Conservation (phyloP, 2,329 filamentous ascomycete species). For the Neopestalotiopsis rosae region DNA sequence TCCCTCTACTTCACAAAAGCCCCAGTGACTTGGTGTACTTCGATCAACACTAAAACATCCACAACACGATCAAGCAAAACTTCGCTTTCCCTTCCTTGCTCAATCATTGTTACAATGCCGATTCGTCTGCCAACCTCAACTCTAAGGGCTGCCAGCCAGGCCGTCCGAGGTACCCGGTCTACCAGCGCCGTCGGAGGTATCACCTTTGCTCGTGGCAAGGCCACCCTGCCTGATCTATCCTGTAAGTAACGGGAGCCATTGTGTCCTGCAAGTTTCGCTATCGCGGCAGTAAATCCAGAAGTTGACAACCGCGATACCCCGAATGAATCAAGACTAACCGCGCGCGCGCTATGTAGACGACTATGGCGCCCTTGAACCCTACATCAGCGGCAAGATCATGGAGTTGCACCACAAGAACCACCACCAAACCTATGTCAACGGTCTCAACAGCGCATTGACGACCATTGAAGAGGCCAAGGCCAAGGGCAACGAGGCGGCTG, state of each 20-base stretch:
- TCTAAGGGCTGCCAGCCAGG: constrained; percentile 20
- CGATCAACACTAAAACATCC: background rate
- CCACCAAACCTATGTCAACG: constrained; percentile 83
- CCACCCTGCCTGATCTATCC: constrained; percentile 30
- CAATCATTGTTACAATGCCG: constrained; percentile 13
- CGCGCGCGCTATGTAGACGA: constrained; percentile 68
- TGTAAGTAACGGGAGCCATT: constrained; percentile 43
- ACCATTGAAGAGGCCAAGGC: constrained; percentile 66
- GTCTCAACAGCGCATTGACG: constrained; percentile 73
- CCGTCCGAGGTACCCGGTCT: constrained; percentile 18
- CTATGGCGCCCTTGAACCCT: constrained; percentile 89
- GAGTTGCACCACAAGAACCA: constrained; percentile 84
- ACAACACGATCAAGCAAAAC: background rate
- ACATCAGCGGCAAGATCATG: constrained; percentile 82
- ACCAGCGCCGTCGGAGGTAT: constrained; percentile 20
- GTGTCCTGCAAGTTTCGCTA: background rate
- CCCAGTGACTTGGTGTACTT: background rate
- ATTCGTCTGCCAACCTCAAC: constrained; percentile 15
- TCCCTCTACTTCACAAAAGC: background rate
- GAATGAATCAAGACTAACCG: background rate
- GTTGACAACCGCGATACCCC: too few species aligned
- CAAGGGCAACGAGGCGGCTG: constrained; percentile 48
- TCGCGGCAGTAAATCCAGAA: too few species aligned
- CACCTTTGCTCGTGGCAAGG: constrained; percentile 21
- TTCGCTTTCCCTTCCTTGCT: background rate